Evolutionary conservation across 495 filamentous ascomycete genomes (phyloP).

Genomic region (Penicillium tannophilum): DNA sequence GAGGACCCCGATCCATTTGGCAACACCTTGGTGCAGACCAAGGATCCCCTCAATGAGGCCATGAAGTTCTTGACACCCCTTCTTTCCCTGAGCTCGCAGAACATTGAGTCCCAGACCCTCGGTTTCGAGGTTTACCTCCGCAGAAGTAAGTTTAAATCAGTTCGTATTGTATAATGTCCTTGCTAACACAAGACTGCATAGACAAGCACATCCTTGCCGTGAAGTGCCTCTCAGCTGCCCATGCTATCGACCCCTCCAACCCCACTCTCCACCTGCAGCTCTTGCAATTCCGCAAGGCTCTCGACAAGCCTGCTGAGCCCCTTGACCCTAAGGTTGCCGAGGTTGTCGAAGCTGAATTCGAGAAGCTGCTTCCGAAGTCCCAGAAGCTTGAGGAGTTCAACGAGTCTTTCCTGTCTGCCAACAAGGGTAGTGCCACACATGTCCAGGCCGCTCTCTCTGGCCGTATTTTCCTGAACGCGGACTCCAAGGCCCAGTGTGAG

Average conservation of each 20-base stretch:
- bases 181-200: conserved; percentile 43
- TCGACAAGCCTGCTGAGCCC: conserved; percentile 55
- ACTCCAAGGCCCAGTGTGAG: conserved; percentile 57
- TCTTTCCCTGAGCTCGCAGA: conserved; percentile 79
- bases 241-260: conserved; percentile 66
- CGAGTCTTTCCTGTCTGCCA: conserved; percentile 60
- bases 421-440: conserved; percentile 65
- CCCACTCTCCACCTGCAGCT: conserved; percentile 78
- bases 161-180: not conserved
- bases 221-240: conserved; percentile 77
- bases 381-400: conserved; percentile 68
- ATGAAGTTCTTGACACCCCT: conserved; percentile 83
- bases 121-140: conserved; percentile 90
- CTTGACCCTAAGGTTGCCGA: conserved; percentile 63
- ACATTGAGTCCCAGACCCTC: conserved; percentile 76
- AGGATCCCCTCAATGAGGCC: conserved; percentile 80
- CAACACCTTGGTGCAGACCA: conserved; percentile 71
- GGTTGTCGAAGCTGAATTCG: conserved; percentile 66
- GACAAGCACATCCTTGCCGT: conserved; percentile 83
- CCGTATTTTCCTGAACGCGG: conserved; percentile 60
- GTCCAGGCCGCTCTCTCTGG: conserved; percentile 63
- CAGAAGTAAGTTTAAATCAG: conserved; percentile 58
- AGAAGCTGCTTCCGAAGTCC: conserved; percentile 56
- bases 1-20: conserved; percentile 89
- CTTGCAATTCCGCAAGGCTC: conserved; percentile 65